Base-by-base conservation (phyloP, 768 basidiomycete species). In the Leucocoprinus birnbaumii region DNA sequence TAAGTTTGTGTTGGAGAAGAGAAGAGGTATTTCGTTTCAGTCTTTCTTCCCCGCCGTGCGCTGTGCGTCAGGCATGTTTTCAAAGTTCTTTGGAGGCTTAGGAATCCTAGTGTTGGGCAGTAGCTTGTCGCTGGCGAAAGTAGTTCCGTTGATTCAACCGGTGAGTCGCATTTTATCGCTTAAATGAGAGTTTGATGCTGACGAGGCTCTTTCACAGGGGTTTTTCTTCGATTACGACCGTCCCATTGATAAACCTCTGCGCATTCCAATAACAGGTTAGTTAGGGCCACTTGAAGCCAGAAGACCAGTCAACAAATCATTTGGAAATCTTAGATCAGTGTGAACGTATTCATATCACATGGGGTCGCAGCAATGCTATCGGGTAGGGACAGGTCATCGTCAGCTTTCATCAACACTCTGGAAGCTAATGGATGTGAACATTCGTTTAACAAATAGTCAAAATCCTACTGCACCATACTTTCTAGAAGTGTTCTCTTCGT, bases 401-500 rank as follows among this genome's bases (percentile, higher is more conserved):
- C 48, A 27, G 25, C 16, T 13, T n/a, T 1, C 38, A 31, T 31
- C 31, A 5, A 5, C 11, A 5, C 31, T 31, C 6, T 31, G 31
- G 31, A 5, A 31, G 31, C n/a, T 10, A 18, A 4, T 35, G 38
- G 13, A 5, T 43, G 9, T 42, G 42, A 21, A 26, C 42, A 34
- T 48, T 13, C 19, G 24, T n/a, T n/a, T n/a, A n/a, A 49, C 25
- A 27, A 21, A 48, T 46, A 83, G 79, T 5, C 72, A 73, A 10
- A 72, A 72, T 55, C 79, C 79, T 0, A 68, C 67, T 3, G 73
- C 78, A 2, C 80, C 81, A 5, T 83, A 80, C 62, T 77, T 64
- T 51, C 65, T 82, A 34, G 75, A 79, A 58, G 71, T 83, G 10
- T 80, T 73, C 56, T 74, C 73, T 7, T 81, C 80, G 74, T 80